Evolutionary conservation across 225 moss, liverwort and hornwort species (phyloP).

Genomic region (Thuidium tamariscinum): DNA sequence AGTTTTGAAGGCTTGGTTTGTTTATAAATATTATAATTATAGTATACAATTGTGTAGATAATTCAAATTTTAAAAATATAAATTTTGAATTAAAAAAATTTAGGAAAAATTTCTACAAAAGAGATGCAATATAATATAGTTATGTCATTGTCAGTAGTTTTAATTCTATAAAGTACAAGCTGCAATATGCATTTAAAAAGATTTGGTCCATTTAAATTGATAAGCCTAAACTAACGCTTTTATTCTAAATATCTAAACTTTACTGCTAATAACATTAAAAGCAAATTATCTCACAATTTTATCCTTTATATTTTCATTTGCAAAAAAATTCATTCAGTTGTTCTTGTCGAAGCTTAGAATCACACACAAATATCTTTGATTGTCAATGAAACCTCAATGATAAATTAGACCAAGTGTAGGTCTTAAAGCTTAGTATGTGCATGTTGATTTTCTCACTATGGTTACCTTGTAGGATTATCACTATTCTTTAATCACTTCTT

Average conservation of each 20-base stretch:
- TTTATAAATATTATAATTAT: not conserved
- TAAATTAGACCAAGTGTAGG: not conserved
- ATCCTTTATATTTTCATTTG: not conserved
- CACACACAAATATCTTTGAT: not conserved
- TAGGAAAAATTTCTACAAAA: rapidly evolving
- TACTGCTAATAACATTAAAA: not conserved
- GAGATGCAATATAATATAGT: not conserved
- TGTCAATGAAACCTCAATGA: not conserved
- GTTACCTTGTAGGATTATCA: not conserved
- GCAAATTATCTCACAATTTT: not conserved
- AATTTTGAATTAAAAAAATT: not conserved
- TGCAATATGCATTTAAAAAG: not conserved
- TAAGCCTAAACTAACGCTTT: not conserved
- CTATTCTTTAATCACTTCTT: not conserved
- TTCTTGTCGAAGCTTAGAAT: not conserved
- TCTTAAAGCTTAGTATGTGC: not conserved
- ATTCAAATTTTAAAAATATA: not conserved
- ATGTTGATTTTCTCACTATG: not conserved
- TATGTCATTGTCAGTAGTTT: not conserved
- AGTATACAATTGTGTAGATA: not conserved
- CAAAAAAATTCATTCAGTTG: not conserved
- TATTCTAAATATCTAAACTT: not conserved
- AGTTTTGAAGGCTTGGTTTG: not conserved
- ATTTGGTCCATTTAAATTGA: not conserved
- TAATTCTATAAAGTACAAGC: not conserved